Evolutionary conservation across 805 yeast species (phyloP).

Genomic region (Candida yuanshanica): DNA sequence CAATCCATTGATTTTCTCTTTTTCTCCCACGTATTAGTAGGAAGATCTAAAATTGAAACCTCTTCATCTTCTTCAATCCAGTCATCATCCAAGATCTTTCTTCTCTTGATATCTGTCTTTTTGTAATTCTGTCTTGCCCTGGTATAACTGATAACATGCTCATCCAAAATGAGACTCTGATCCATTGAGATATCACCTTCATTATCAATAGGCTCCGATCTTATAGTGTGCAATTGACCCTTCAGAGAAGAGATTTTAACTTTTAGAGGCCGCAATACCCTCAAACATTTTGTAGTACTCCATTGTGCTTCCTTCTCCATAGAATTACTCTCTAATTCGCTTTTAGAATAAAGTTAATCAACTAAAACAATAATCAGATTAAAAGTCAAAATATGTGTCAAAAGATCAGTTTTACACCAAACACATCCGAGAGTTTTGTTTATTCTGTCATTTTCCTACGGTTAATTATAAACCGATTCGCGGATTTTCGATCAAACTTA

Average conservation of each 20-base stretch:
- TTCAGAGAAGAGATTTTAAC: conserved; percentile 8
- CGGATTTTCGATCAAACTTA: too few relatives aligned
- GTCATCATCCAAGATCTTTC: background rate
- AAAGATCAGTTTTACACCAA: too few relatives aligned
- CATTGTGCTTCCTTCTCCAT: background rate
- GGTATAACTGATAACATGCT: conserved; percentile 3
- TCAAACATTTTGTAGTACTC: conserved; percentile 4
- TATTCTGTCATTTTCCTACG: too few relatives aligned
- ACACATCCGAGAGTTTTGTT: too few relatives aligned
- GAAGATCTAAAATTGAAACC: background rate
- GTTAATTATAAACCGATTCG: too few relatives aligned
- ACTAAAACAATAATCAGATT: too few relatives aligned
- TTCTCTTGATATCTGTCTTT: background rate
- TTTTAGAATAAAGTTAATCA: too few relatives aligned
- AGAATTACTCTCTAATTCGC: background rate
- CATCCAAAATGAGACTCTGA: conserved; percentile 7
- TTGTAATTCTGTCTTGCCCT: conserved; percentile 4
- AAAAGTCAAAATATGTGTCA: too few relatives aligned
- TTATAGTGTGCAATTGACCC: background rate
- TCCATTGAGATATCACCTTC: conserved; percentile 3
- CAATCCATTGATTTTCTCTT: background rate
- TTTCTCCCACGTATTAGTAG: background rate
- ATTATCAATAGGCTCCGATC: background rate
- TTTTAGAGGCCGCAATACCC: conserved; percentile 14
- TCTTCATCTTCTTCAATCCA: background rate